Base-by-base conservation (phyloP, 805 yeast species). In the Metschnikowia lochheadii region DNA sequence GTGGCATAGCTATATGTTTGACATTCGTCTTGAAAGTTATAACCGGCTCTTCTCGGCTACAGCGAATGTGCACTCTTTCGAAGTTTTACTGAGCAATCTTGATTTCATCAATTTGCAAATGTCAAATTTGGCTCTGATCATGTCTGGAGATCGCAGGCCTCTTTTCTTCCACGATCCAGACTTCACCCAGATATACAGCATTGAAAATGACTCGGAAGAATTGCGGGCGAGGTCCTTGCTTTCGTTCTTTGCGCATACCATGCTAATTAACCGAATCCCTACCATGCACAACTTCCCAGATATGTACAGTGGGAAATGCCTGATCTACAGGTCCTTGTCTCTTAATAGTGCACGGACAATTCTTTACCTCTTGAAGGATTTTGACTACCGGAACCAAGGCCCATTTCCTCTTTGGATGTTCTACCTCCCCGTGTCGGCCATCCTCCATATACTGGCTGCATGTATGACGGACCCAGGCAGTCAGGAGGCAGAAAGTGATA, bases 271-370 rank as follows among this genome's bases (percentile, higher is more conserved):
- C 52, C 51, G 75, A 29, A 52, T 70, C 17, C 72, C 73, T 1
- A 57, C 56, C 15, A 52, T 61, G 46, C 49, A 63, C n/a, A 42
- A 36, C 6, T 49, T 43, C 11, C 45, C 52, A 13, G 63, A 60
- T 13, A 57, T 53, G 3, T 59, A 55, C 40, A 51, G 51, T 6
- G 39, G 55, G 13, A 54, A 53, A 21, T 50, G 43, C 35, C 50
- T 54, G 15, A 52, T 53, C 31, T 70, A 68, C 55, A 49, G 69
- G 38, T 58, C 63, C 42, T 40, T 69, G 32, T 63, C 70, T 3
- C 52, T 69, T 36, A 61, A 68, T 40, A 61, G 74, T 32, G 70
- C 77, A 1, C 56, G 77, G 40, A 72, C 75, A 0, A 63, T 73
- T 8, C 49, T 73, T 34, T 54, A 56, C 35, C 49, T 67, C 17